Conservation (phyloP, 1,139 yeast species). For the Suhomyces anneliseae region DNA sequence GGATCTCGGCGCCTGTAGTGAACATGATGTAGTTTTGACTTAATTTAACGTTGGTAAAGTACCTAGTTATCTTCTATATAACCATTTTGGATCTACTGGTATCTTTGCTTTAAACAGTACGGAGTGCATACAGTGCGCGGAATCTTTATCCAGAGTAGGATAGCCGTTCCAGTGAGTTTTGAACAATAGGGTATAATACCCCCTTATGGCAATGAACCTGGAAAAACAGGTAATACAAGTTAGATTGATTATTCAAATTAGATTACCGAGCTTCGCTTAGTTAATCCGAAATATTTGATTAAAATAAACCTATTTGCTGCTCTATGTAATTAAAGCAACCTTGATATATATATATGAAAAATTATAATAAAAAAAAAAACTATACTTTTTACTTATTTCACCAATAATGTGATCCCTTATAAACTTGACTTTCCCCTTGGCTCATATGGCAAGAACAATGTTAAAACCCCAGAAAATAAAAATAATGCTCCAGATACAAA, state of each 20-base stretch:
- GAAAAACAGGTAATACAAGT: not conserved
- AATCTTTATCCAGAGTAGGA: not conserved
- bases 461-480: conserved; percentile 34
- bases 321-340: too few species aligned
- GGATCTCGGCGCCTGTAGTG: conserved; percentile 55
- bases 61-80: too few species aligned
- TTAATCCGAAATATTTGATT: too few species aligned
- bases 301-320: too few species aligned
- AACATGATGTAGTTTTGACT: conserved; percentile 41
- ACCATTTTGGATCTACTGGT: too few species aligned
- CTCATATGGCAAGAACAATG: conserved; percentile 41
- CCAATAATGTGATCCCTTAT: not conserved
- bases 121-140: not conserved
- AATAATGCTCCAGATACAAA: conserved; percentile 46
- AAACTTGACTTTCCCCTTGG: conserved; percentile 25
- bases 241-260: too few species aligned
- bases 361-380: too few species aligned
- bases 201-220: not conserved
- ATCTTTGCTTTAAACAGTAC: not conserved
- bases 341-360: too few species aligned
- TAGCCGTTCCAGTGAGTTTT: not conserved
- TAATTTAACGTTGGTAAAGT: too few species aligned
- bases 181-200: not conserved
- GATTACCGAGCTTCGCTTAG: too few species aligned
- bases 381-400: too few species aligned